Percentiles rank a stretch among this genome's conserved stretches.
Conservation (phyloP, 768 basidiomycete genomes). For the Terana coerulea region DNA sequence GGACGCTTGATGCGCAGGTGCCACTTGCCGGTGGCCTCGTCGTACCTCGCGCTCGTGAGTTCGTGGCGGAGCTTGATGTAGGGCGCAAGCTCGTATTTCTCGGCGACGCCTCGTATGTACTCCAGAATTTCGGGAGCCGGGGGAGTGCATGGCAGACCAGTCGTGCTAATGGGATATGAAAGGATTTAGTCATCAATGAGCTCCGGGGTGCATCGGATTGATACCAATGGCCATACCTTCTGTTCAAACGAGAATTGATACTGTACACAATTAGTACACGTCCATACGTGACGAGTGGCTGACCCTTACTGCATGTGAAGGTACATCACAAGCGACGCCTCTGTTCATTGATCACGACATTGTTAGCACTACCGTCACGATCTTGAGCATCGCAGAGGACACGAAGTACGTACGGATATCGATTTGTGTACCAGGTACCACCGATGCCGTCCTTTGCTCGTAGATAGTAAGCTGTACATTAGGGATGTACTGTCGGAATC, state of each 20-base stretch:
- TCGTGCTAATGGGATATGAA: constrained; percentile 34
- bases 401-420: constrained; percentile 43
- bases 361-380: not conserved
- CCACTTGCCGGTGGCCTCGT: constrained; percentile 54
- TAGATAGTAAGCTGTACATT: constrained; percentile 58
- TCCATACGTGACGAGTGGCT: not conserved
- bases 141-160: constrained; percentile 59
- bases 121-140: constrained; percentile 54
- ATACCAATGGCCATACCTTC: constrained; percentile 18
- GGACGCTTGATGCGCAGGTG: constrained; percentile 44
- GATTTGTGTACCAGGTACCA: constrained; percentile 58
- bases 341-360: constrained; percentile 18
- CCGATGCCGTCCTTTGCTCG: constrained; percentile 59
- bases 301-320: constrained; percentile 47
- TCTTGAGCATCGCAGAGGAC: not conserved
- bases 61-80: constrained; percentile 56
- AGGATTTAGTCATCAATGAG: constrained; percentile 18
- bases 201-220: too few relatives aligned
- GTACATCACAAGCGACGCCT: constrained; percentile 61
- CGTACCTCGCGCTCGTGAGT: constrained; percentile 46
- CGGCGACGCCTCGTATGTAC: constrained; percentile 53
- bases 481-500: constrained; percentile 48
- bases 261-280: constrained; percentile 24
- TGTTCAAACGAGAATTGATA: constrained; percentile 56
- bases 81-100: constrained; percentile 50